These are phyloP conservation scores for Lentinula sp. DNA, from an alignment of 768 basidiomycete genomes.

Conservation along the genomic window DNA sequence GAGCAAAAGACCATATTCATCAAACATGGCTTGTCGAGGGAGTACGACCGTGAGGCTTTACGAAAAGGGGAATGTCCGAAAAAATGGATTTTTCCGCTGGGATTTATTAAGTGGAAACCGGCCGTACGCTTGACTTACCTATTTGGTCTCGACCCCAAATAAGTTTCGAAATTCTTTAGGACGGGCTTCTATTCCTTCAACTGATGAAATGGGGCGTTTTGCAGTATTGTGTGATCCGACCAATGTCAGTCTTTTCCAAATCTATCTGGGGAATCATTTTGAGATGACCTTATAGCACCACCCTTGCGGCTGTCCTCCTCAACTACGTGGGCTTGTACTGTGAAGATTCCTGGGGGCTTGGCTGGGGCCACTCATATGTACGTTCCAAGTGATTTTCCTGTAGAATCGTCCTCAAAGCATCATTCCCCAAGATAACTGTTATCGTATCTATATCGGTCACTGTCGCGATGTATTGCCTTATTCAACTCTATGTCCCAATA, in stretches of 20 bases:
- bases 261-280: background rate
- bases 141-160: conserved; percentile 5
- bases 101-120: conserved; percentile 58
- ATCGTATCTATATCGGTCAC: conserved; percentile 68
- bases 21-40: conserved; percentile 51
- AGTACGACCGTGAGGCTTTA: conserved; percentile 37
- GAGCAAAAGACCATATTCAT: conserved; percentile 58
- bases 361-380: conserved; percentile 68
- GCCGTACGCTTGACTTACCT: conserved; percentile 27
- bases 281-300: conserved; percentile 31
- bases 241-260: conserved; percentile 30
- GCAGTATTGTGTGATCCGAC: conserved; percentile 66
- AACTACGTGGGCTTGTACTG: conserved; percentile 68
- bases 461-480: conserved; percentile 71
- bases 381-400: conserved; percentile 11
- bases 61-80: conserved; percentile 37
- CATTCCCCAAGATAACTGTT: conserved; percentile 38
- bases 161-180: conserved; percentile 23
- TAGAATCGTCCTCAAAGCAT: background rate
- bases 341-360: conserved; percentile 60
- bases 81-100: conserved; percentile 69
- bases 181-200: conserved; percentile 65
- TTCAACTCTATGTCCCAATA: conserved; percentile 64
- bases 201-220: conserved; percentile 74
- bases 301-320: conserved; percentile 54